Evolutionary conservation across 352 stramenopile species (phyloP), one percentile per base, ranked within the genome.

Genomic region (Phytophthora citricola): DNA sequence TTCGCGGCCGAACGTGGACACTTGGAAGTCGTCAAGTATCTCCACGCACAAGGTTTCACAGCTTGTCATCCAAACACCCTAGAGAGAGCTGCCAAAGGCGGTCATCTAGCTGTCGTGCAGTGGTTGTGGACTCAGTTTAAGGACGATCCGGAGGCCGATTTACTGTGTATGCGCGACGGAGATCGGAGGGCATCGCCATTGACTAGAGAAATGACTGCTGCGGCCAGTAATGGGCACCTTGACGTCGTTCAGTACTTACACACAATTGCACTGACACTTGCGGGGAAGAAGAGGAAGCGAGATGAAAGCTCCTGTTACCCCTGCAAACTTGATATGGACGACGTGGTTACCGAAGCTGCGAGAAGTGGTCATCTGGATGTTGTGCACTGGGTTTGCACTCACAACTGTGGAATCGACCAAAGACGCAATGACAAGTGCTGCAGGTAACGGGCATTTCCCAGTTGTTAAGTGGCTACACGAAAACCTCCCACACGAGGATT

Each of bases 31-130:
- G 36, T n/a, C n/a, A n/a, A n/a, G n/a, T n/a, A n/a, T n/a, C n/a
- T n/a, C n/a, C n/a, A n/a, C n/a, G n/a, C n/a, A 9, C 24, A 36
- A 8, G 15, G 24, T 0, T 48, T 58, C 26, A 77, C 71, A 11
- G 17, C n/a, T 66, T 64, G 53, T 64, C 73, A 66, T 64, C 76
- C 64, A 56, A 17, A 12, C 40, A 14, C 20, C 26, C 61, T 49
- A 26, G n/a, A 69, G 12, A 26, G 36, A 59, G 36, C 69, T 39
- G 66, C 50, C 69, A 41, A 66, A 32, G 17, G 26, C 67, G 71
- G 49, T 7, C 22, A 36, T 26, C 8, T 58, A 10, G 36, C 34
- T 17, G 22, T 58, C 4, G 50, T 58, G 1, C 22, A 47, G 9
- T 58, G 50, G 50, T 27, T 48, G 14, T 58, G 50, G 38, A 32